Base-by-base conservation (phyloP, 495 filamentous ascomycete species). In the Viridothelium virens region DNA sequence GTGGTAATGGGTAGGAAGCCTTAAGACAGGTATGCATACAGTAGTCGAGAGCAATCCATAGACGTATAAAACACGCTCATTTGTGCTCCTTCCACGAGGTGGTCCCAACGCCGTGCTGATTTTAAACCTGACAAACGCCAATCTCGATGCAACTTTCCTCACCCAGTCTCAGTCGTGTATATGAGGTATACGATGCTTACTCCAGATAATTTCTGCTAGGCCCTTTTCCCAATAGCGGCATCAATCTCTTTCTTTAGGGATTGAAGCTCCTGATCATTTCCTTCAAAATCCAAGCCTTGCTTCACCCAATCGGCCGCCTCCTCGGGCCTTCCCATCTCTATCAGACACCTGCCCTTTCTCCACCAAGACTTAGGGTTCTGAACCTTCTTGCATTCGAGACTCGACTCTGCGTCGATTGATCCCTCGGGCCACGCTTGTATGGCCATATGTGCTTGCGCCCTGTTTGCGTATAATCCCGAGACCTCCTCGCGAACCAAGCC, bases 281-380 rank as follows among this genome's bases (percentile, higher is more conserved):
- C 90, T 78, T 94, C 91, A 77, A 95, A 84, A 82, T 96, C 93
- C 68, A 96, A 71, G 12, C 84, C 91, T 73, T 83, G 79, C 50
- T 78, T 79, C 48, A 96, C 79, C 81, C 90, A 91, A 63, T 83
- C 83, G 75, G 79, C 81, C 6, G 91, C 91, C 83, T 98, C 94
- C 67, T 89, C 86, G 75, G 88, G 79, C 74, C 92, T 76, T 9
- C 89, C 87, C 94, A 97, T 97, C 86, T 98, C 94, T 63, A 86
- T 76, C 74, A 96, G 79, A 76, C 87, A 92, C 79, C 84, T 86
- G 9, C 88, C 92, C 68, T 89, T 79, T 59, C 93, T 79, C 87
- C 90, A 97, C 89, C 92, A 97, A 2, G 88, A 92, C 86, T 97
- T 97, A 6, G 89, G 86, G 77, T 98, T 97, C 38, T 87, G 91